phyloP scores from a whole-genome alignment of 1,284 basidiomycete species.

The Vanrija humicola region DNA sequence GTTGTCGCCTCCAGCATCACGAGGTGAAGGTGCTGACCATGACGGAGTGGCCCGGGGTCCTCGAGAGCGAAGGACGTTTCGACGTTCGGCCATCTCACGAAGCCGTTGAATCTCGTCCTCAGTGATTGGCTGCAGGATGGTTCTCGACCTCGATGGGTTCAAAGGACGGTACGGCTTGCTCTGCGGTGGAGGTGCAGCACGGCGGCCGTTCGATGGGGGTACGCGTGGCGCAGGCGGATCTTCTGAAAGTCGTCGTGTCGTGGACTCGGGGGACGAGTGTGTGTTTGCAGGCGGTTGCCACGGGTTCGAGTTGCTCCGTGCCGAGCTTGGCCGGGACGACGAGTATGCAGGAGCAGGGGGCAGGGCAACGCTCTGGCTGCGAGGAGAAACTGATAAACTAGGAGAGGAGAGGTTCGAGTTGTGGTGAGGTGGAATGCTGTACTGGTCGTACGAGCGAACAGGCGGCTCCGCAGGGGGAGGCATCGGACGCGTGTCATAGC shows the following conservation, averaged over 20 bases:
- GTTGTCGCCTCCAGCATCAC: not conserved
- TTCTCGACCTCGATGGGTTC: slow-evolving; percentile 16
- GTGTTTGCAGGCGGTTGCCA: not conserved
- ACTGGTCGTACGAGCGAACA: slow-evolving; percentile 5
- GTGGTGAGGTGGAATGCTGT: slow-evolving; percentile 13
- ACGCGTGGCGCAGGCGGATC: slow-evolving; percentile 9
- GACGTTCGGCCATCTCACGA: slow-evolving; percentile 16
- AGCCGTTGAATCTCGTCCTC: slow-evolving; percentile 30
- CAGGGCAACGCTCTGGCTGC: slow-evolving; percentile 21
- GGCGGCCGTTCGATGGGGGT: not conserved
- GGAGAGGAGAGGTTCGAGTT: slow-evolving; percentile 31
- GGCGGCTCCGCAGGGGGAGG: slow-evolving; percentile 29
- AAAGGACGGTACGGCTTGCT: slow-evolving; percentile 29
- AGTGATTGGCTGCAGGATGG: slow-evolving; percentile 23
- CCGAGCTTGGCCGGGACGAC: slow-evolving; percentile 30
- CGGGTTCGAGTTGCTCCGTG: slow-evolving; percentile 15
- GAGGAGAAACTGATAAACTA: slow-evolving; percentile 39
- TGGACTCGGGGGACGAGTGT: slow-evolving; percentile 19
- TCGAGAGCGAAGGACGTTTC: slow-evolving; percentile 35
- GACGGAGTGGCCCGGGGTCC: slow-evolving; percentile 23
- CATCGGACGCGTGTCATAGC: slow-evolving; percentile 20
- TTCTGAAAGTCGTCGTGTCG: slow-evolving; percentile 18
- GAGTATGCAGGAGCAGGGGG: slow-evolving; percentile 9
- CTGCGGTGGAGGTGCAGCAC: not conserved
- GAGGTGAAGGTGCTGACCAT: slow-evolving; percentile 38